These are phyloP conservation scores for Xerocomus spinulosus DNA, from an alignment of 768 basidiomycete genomes.

Conservation along the genomic window DNA sequence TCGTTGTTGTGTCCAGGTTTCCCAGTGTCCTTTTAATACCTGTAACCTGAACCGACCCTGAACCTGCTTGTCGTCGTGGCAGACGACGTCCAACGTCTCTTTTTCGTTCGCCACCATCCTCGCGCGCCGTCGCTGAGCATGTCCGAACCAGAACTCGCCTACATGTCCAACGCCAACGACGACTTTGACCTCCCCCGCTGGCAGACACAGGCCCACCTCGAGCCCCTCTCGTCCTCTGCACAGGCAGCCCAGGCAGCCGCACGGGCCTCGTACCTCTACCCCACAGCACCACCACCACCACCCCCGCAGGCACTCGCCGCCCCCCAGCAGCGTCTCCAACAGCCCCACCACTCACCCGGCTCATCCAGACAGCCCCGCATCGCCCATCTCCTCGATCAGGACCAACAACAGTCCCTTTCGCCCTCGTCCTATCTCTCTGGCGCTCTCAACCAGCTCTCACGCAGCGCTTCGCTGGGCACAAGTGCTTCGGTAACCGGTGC, in stretches of 20 bases:
- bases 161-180: conserved; percentile 76
- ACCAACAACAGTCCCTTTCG: conserved; percentile 45
- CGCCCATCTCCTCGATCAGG: conserved; percentile 63
- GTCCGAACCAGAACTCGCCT: conserved; percentile 72
- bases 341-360: conserved; percentile 44
- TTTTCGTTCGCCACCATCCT: background rate
- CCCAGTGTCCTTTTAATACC: too few relatives aligned
- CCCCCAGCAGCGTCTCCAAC: conserved; percentile 45
- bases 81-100: conserved; percentile 13
- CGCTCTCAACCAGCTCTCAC: conserved; percentile 50
- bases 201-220: conserved; percentile 44
- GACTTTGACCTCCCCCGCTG: conserved; percentile 68
- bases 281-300: conserved; percentile 36
- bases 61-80: conserved; percentile 18
- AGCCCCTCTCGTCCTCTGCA: conserved; percentile 51
- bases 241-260: conserved; percentile 51
- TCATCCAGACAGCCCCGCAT: conserved; percentile 57
- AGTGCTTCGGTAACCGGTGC: conserved; percentile 39
- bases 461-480: conserved; percentile 62
- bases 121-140: conserved; percentile 33
- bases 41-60: conserved; percentile 29
- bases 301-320: conserved; percentile 41
- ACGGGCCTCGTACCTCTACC: conserved; percentile 52
- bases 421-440: conserved; percentile 50
- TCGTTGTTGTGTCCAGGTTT: too few relatives aligned